Evolutionary conservation across 495 filamentous ascomycete species (phyloP).

Genomic region (Chlorociboria aeruginascens): DNA sequence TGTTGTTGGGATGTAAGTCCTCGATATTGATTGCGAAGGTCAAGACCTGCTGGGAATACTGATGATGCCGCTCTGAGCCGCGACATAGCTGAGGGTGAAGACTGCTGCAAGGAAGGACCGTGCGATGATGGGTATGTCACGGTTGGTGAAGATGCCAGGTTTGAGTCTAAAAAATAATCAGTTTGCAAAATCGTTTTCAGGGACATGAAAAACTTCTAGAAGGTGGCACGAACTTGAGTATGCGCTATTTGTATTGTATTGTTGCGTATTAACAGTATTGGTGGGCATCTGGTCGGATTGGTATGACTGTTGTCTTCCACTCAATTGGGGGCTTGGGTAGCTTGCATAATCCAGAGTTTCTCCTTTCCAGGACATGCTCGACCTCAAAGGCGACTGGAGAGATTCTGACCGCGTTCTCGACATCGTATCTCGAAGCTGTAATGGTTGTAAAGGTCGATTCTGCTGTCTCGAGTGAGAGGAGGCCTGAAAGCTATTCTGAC

Average conservation of each 20-base stretch:
- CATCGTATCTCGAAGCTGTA: conserved; percentile 47
- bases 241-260: conserved; percentile 34
- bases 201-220: conserved; percentile 10
- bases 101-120: conserved; percentile 11
- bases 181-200: conserved; percentile 9
- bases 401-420: conserved; percentile 46
- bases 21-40: conserved; percentile 36
- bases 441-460: conserved; percentile 39
- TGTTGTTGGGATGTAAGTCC: conserved; percentile 27
- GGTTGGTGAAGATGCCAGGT: conserved; percentile 21
- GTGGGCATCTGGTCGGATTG: conserved; percentile 27
- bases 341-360: conserved; percentile 42
- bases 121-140: conserved; percentile 33
- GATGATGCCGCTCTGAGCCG: conserved; percentile 14
- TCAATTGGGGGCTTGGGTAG: conserved; percentile 33
- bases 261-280: conserved; percentile 26
- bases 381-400: conserved; percentile 44
- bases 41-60: conserved; percentile 16
- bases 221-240: conserved; percentile 36
- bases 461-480: conserved; percentile 33
- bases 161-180: conserved; percentile 3
- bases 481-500: conserved; percentile 33
- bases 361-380: conserved; percentile 51
- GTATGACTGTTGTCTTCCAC: conserved; percentile 31
- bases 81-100: conserved; percentile 16